Conservation (phyloP, 179 eudicot genomes). For the Amaranthus tricolor region DNA sequence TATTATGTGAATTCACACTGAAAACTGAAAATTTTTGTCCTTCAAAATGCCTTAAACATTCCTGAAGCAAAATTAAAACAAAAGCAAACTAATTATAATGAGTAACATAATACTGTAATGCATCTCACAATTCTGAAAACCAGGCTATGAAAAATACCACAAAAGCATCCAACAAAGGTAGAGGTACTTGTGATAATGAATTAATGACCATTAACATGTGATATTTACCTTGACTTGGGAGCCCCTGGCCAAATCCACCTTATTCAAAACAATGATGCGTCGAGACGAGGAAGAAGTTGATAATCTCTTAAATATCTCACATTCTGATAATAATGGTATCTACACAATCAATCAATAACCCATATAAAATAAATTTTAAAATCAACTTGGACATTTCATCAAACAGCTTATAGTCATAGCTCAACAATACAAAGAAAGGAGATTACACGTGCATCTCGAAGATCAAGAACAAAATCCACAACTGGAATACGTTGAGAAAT, state of each 20-base stretch:
- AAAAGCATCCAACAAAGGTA: not conserved
- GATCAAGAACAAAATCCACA: constrained; percentile 74
- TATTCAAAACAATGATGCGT: constrained; percentile 65
- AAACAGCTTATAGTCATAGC: constrained; percentile 21
- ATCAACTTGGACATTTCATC: constrained; percentile 17
- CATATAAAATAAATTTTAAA: not conserved
- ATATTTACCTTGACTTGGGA: constrained; percentile 47
- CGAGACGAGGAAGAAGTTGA: constrained; percentile 35
- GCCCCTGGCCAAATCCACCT: constrained; percentile 67
- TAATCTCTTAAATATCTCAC: constrained; percentile 40
- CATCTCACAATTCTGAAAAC: too few relatives aligned
- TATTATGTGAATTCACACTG: constrained; percentile 77
- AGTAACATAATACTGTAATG: not conserved
- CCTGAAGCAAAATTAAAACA: constrained; percentile 28
- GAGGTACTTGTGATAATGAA: not conserved
- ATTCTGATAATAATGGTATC: constrained; percentile 79
- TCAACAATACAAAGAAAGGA: not conserved
- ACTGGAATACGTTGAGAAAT: constrained; percentile 59
- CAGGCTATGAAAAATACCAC: too few relatives aligned
- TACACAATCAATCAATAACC: constrained; percentile 21
- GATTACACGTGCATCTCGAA: constrained; percentile 80
- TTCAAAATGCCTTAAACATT: constrained; percentile 48
- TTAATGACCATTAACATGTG: not conserved
- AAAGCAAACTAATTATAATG: not conserved
- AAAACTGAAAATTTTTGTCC: constrained; percentile 31